Base-by-base conservation (phyloP, 2,329 filamentous ascomycete genomes). In the Fusarium bactridioides region DNA sequence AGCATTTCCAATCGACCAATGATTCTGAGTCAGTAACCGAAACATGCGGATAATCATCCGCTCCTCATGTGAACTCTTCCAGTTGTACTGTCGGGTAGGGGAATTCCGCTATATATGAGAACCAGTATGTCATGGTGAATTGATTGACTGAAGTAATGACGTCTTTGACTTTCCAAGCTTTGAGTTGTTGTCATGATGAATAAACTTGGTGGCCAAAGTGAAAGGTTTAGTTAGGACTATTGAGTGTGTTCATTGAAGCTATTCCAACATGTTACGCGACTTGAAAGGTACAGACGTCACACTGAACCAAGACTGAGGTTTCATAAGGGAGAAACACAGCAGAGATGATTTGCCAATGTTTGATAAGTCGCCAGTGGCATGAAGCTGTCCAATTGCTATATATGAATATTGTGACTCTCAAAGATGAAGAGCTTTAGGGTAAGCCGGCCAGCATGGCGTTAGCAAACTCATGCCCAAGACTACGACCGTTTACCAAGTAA, bases 1-100 rank as follows among this genome's bases (percentile, higher is more conserved):
- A 73, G 70, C 71, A 73, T 73, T 74, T 74, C 45, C 67, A 73
- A 73, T 73, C 70, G 33, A 10, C 65, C 35, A 60, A 57, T 70
- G n/a, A 44, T 44, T 64, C 62, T 68, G 66, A 71, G 60, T 68
- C 69, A 63, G 63, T 68, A 64, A 40, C 48, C 57, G 64, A 63
- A 38, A 38, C 19, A 48, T 35, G 58, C 65, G 65, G 64, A 37
- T 63, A 45, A 53, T 59, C 18, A 67, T n/a, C 61, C 45, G 53
- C 53, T 60, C 25, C 29, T 48, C 13, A 37, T 29, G 47, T 23
- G 18, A 37, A 47, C n/a, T 23, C 25, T 41, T 40, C 19, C 13
- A 40, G 15, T 21, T 29, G n/a, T 40, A 21, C 5, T 53, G 35
- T 67, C 64, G 63, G 64, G 27, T 67, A 54, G 50, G 64, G 31